A percentile compares a stretch with the other conserved stretches of the same genome.
Conservation (phyloP, 768 basidiomycete genomes). For the Suillus sp. region DNA sequence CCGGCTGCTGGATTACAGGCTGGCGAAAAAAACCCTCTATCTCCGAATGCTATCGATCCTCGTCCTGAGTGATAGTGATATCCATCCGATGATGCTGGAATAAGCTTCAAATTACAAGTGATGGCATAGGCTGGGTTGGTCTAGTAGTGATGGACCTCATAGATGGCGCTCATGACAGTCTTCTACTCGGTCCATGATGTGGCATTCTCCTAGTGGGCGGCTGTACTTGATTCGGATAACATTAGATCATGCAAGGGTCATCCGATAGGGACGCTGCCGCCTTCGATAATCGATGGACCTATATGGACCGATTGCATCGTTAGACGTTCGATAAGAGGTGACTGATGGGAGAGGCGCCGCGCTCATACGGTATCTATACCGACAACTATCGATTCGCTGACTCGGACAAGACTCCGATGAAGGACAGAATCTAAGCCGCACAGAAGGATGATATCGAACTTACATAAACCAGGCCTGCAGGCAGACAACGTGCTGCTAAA, state of each 20-base stretch:
- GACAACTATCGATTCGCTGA: slow-evolving; percentile 3
- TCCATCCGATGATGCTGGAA: not conserved
- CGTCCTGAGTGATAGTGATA: not conserved
- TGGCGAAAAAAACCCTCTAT: not conserved
- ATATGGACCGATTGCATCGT: slow-evolving; percentile 31
- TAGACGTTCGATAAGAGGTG: slow-evolving; percentile 49
- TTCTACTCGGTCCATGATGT: slow-evolving; percentile 25
- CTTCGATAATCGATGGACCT: slow-evolving; percentile 32
- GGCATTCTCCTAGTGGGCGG: slow-evolving; percentile 22
- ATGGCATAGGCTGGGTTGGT: not conserved
- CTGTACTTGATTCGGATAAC: slow-evolving; percentile 18
- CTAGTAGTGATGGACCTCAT: not conserved
- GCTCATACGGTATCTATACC: not conserved
- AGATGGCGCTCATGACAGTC: not conserved
- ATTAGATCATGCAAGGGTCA: slow-evolving; percentile 29
- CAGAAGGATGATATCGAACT: slow-evolving; percentile 26
- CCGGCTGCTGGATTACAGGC: not conserved
- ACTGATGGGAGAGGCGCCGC: slow-evolving; percentile 45
- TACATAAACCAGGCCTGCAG: slow-evolving; percentile 67
- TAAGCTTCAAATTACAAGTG: too few relatives aligned
- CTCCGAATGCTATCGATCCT: not conserved
- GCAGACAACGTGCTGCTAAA: slow-evolving; percentile 68
- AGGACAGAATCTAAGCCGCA: slow-evolving; percentile 8
- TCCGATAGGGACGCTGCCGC: slow-evolving; percentile 34
- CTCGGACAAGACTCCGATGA: not conserved